Evolutionary conservation across 768 basidiomycete genomes (phyloP).

Genomic region (Artomyces pyxidatus): DNA sequence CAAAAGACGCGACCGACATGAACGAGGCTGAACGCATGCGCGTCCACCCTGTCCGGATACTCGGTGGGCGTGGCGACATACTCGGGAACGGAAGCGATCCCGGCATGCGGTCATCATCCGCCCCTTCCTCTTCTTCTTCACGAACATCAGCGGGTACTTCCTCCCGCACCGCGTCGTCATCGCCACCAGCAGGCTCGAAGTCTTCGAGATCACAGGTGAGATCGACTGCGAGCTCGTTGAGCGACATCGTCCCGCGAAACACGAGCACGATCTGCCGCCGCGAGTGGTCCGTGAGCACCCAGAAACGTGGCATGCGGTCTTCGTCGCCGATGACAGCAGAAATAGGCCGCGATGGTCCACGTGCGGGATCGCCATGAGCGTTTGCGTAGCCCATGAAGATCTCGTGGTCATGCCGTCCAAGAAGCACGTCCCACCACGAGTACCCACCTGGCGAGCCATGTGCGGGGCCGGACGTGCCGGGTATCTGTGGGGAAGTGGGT

Average conservation of each 20-base stretch:
- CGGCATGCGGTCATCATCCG: background rate
- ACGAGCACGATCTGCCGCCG: slow-evolving; percentile 71
- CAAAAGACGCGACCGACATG: slow-evolving; percentile 10
- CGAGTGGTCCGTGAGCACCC: slow-evolving; percentile 78
- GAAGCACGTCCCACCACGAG: slow-evolving; percentile 79
- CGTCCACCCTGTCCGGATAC: background rate
- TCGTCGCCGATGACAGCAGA: slow-evolving; percentile 55
- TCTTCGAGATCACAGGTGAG: slow-evolving; percentile 71
- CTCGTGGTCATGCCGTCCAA: slow-evolving; percentile 76
- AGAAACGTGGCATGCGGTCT: slow-evolving; percentile 73
- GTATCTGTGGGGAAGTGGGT: slow-evolving; percentile 1
- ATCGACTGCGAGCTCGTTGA: slow-evolving; percentile 83
- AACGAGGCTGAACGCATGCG: slow-evolving; percentile 12
- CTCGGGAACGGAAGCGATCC: background rate
- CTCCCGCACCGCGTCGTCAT: too few species aligned
- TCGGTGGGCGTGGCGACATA: background rate
- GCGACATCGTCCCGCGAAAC: slow-evolving; percentile 60
- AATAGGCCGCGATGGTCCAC: slow-evolving; percentile 1
- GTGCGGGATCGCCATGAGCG: slow-evolving; percentile 10
- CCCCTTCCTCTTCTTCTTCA: background rate
- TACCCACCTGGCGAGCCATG: slow-evolving; percentile 26
- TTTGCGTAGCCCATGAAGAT: slow-evolving; percentile 63
- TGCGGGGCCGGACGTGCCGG: background rate
- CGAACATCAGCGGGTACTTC: background rate
- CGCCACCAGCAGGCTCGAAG: slow-evolving; percentile 34